Base-by-base conservation (phyloP, 495 filamentous ascomycete species). In the Aspergillus diversus region DNA sequence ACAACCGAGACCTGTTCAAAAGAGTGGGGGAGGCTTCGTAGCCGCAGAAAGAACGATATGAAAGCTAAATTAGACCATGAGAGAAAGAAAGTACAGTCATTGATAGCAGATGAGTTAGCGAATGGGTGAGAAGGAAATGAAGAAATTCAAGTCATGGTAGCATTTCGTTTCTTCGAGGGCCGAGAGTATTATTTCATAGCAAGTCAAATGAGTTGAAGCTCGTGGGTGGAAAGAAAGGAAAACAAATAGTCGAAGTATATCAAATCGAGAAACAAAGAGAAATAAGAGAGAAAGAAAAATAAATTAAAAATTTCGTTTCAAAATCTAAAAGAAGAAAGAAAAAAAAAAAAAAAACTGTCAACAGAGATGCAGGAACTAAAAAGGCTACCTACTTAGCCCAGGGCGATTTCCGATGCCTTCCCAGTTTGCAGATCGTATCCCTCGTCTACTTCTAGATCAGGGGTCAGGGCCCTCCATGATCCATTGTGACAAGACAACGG, bases 391-490 rank as follows among this genome's bases (percentile, higher is more conserved):
- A 5, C 39, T n/a, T 7, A 50, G 11, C n/a, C 16, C 11, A 50
- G 47, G 16, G 27, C 47, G 46, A 49, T 49, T 49, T 16, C 47
- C 16, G 47, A 59, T 59, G 33, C 51, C 42, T 59, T 50, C 58
- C n/a, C 51, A 37, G 55, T 63, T 60, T 55, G 66, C 59, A 68
- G 66, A 68, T 68, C 66, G 47, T 43, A 31, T 65, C 55, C 53
- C 42, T 59, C 55, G 61, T 56, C 58, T 52, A 47, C 58, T 57
- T 39, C 56, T 63, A 54, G 35, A 59, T 63, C 58, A 61, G 65
- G 65, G 65, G 55, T 32, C 46, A 39, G 47, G 63, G 46, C 39
- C 60, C 57, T 55, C 33, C 55, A 59, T 39, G 58, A 50, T 55
- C 61, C 48, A 48, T 48, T 47, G 51, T 63, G 21, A 50, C 57